Conservation (phyloP, 1,139 yeast genomes). For the Magnusiomyces tetraspermus region DNA sequence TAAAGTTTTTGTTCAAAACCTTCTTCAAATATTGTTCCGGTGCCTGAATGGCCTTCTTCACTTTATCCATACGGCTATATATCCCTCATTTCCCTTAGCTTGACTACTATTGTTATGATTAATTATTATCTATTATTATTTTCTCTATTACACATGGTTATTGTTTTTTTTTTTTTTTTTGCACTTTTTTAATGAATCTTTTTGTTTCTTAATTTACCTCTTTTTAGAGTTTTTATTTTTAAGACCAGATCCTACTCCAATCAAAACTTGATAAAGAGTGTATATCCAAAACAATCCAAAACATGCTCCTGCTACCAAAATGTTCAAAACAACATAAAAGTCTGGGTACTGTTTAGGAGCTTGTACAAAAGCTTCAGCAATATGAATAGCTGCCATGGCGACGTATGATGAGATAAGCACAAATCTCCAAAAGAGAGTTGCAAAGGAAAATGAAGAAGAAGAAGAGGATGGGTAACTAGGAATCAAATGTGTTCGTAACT, state of each 20-base stretch:
- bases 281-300: conserved; percentile 73
- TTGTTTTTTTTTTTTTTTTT: too few relatives aligned
- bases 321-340: conserved; percentile 72
- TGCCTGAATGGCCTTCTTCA: neutral
- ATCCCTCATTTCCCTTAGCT: neutral
- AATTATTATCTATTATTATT: neutral
- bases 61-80: too few relatives aligned
- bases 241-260: neutral
- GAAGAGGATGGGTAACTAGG: neutral
- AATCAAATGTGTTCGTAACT: conserved; percentile 5
- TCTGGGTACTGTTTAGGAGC: conserved; percentile 51
- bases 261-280: conserved; percentile 44
- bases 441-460: conserved; percentile 34
- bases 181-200: too few relatives aligned
- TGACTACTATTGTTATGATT: neutral
- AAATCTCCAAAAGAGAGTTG: conserved; percentile 44
- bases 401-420: conserved; percentile 53
- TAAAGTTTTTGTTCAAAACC: too few relatives aligned
- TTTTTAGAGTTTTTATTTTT: neutral
- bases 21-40: neutral
- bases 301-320: conserved; percentile 63
- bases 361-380: conserved; percentile 39
- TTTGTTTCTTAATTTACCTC: neutral
- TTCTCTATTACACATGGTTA: neutral
- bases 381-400: conserved; percentile 44